Conservation (phyloP, 768 basidiomycete genomes). For the Kwoniella bestiolae region DNA sequence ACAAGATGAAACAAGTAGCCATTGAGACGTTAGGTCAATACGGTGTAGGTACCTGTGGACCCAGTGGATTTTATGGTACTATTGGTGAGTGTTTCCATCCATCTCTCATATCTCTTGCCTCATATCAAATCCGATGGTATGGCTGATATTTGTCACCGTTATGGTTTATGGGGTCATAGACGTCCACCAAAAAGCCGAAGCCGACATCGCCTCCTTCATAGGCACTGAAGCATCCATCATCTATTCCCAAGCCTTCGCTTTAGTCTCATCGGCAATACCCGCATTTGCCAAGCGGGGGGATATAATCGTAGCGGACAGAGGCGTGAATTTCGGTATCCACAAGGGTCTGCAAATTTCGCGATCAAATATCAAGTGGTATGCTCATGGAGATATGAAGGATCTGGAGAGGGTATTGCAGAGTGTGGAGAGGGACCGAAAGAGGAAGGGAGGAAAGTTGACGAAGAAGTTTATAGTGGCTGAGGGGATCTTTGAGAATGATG, state of each 20-base stretch:
- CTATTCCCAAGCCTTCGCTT: slow-evolving; percentile 91
- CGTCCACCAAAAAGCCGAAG: slow-evolving; percentile 86
- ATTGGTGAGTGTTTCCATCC: slow-evolving; percentile 66
- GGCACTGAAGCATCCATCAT: slow-evolving; percentile 86
- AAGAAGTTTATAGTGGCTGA: slow-evolving; percentile 95
- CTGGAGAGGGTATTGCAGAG: slow-evolving; percentile 83
- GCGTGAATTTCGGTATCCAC: slow-evolving; percentile 93
- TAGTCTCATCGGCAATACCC: slow-evolving; percentile 90
- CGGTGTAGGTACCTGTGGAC: slow-evolving; percentile 92
- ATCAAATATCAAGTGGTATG: slow-evolving; percentile 90
- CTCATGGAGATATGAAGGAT: slow-evolving; percentile 90
- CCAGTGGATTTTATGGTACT: slow-evolving; percentile 95
- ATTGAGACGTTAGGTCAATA: slow-evolving; percentile 83
- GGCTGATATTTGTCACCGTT: slow-evolving; percentile 11
- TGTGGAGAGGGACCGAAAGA: slow-evolving; percentile 85
- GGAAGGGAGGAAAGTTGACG: slow-evolving; percentile 78
- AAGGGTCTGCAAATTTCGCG: slow-evolving; percentile 94
- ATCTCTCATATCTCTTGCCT: neutral
- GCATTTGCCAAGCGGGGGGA: slow-evolving; percentile 98
- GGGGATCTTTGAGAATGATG: slow-evolving; percentile 94
- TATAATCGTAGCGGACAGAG: slow-evolving; percentile 96
- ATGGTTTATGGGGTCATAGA: too few relatives aligned
- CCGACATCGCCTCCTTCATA: slow-evolving; percentile 86
- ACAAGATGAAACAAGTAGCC: slow-evolving; percentile 80
- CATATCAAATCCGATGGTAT: neutral